These are phyloP conservation scores for Lycium ferocissimum DNA, from an alignment of 257 asterid species.

Conservation along the genomic window DNA sequence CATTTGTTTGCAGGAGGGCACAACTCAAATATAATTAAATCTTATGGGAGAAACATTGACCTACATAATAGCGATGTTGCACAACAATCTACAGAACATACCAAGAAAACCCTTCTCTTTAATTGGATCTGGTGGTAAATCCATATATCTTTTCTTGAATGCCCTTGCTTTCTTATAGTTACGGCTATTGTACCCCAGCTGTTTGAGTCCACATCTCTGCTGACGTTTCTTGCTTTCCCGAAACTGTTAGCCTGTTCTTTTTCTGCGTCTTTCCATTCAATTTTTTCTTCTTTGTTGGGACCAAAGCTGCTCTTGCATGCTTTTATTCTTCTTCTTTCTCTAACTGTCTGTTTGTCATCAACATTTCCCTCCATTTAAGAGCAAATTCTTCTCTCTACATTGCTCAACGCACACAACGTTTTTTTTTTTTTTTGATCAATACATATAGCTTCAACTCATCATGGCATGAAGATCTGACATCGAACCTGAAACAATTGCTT, in stretches of 20 bases:
- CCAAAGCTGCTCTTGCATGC: background rate
- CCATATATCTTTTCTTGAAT: background rate
- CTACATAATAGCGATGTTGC: background rate
- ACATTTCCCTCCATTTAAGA: background rate
- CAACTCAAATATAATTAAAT: background rate
- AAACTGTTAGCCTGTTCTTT: background rate
- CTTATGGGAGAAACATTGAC: background rate
- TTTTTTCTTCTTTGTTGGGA: background rate
- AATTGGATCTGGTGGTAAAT: background rate
- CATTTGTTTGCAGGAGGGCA: conserved; percentile 13
- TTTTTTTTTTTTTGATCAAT: background rate
- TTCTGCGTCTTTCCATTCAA: background rate
- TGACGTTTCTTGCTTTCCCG: background rate
- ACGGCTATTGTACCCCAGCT: background rate
- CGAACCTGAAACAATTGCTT: conserved; percentile 11
- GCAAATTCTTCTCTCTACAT: background rate
- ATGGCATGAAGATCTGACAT: conserved; percentile 1
- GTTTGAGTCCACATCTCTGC: conserved; percentile 17
- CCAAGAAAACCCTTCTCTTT: background rate
- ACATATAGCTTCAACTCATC: background rate
- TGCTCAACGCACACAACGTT: background rate
- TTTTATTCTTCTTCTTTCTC: background rate
- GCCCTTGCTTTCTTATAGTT: background rate
- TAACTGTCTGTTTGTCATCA: background rate
- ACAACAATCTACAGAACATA: background rate